These are phyloP conservation scores for Exophiala phaeomuriformis DNA, from an alignment of 2,329 filamentous ascomycete genomes.

Conservation along the genomic window DNA sequence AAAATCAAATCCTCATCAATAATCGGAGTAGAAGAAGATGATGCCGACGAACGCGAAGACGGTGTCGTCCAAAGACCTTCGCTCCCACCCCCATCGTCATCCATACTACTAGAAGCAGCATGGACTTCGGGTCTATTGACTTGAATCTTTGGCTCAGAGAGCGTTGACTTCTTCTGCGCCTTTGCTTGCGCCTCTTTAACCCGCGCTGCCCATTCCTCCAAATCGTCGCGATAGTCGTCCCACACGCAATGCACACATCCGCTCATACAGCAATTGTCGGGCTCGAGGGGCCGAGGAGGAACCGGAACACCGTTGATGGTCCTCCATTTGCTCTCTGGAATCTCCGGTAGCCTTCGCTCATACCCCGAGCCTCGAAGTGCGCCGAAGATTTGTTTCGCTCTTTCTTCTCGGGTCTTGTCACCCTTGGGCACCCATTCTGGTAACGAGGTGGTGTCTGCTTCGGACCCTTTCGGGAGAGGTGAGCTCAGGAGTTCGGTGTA, in stretches of 20 bases:
- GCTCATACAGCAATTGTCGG: constrained; percentile 98
- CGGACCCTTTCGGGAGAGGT: constrained; percentile 20
- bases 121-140: constrained; percentile 35
- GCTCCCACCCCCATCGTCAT: constrained; percentile 72
- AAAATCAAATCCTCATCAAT: constrained; percentile 55
- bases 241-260: constrained; percentile 97
- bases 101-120: constrained; percentile 56
- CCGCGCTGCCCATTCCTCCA: constrained; percentile 76
- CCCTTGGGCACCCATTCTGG: constrained; percentile 22
- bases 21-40: neutral
- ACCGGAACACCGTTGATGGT: constrained; percentile 70
- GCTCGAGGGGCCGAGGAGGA: constrained; percentile 77
- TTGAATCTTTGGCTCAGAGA: constrained; percentile 26
- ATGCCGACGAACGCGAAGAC: constrained; percentile 31
- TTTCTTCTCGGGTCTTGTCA: constrained; percentile 34
- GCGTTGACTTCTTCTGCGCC: constrained; percentile 7
- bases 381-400: constrained; percentile 70
- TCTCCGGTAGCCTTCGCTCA: constrained; percentile 44
- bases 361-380: constrained; percentile 68
- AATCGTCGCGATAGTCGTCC: constrained; percentile 83
- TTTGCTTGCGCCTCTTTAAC: constrained; percentile 54
- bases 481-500: constrained; percentile 38
- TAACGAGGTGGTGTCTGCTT: constrained; percentile 8
- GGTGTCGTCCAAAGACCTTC: constrained; percentile 57
- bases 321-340: constrained; percentile 48